These are phyloP conservation scores for Kwoniella dejecticola DNA, from an alignment of 768 basidiomycete genomes.

Conservation along the genomic window DNA sequence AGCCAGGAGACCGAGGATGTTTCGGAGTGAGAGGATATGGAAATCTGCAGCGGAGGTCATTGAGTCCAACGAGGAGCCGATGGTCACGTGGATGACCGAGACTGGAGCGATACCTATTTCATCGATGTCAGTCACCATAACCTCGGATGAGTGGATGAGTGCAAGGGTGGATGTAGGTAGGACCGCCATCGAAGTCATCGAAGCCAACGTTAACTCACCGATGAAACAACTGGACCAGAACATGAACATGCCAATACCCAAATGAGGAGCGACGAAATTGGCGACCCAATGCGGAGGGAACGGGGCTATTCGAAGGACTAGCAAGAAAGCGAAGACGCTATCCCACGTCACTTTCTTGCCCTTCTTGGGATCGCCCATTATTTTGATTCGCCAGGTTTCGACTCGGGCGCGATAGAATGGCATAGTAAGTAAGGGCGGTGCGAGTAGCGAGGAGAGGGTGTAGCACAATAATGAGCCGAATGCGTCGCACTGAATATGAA, in stretches of 20 bases:
- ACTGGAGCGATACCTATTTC: conserved; percentile 70
- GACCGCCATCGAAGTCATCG: no score
- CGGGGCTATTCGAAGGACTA: conserved; percentile 88
- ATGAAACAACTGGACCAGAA: conserved; percentile 92
- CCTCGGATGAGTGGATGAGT: no score
- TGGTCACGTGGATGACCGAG: conserved; percentile 90
- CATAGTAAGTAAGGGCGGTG: conserved; percentile 83
- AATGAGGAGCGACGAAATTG: conserved; percentile 87
- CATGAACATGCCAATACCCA: conserved; percentile 77
- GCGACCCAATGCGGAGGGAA: conserved; percentile 92
- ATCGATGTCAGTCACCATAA: conserved; percentile 1
- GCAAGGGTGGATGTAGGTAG: no score
- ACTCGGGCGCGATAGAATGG: conserved; percentile 81
- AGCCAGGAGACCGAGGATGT: conserved; percentile 80
- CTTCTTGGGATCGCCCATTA: conserved; percentile 75
- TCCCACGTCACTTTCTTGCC: conserved; percentile 52
- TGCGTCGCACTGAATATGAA: conserved; percentile 67
- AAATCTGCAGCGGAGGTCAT: conserved; percentile 95
- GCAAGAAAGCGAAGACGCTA: conserved; percentile 79
- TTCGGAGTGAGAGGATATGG: conserved; percentile 86
- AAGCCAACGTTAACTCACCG: conserved; percentile 55
- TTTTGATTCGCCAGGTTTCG: conserved; percentile 78
- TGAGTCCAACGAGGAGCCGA: conserved; percentile 84
- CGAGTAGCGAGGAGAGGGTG: conserved; percentile 84
- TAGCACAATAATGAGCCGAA: conserved; percentile 90